Evolutionary conservation across 805 yeast species (phyloP).

Genomic region (Suhomyces kilbournensis): DNA sequence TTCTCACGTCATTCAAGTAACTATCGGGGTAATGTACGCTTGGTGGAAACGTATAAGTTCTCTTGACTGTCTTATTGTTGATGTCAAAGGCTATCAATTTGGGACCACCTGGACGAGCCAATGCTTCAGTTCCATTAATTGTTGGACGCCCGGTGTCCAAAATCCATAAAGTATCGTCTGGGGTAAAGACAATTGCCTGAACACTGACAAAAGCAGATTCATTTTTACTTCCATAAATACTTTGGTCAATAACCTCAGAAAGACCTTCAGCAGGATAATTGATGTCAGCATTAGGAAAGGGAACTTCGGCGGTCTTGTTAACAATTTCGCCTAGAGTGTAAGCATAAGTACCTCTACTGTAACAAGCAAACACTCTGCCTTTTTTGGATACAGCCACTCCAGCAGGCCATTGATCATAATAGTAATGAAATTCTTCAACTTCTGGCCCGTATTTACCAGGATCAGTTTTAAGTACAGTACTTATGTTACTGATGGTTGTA

Average conservation of each 20-base stretch:
- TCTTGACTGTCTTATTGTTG: neutral
- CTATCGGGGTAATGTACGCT: slow-evolving; percentile 1
- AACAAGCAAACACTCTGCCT: neutral
- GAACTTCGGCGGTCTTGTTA: neutral
- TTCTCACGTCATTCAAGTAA: slow-evolving; percentile 1
- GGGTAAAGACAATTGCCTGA: neutral
- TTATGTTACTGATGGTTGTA: neutral
- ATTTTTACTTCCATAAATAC: neutral
- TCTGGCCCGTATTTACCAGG: slow-evolving; percentile 1
- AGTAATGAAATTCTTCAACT: slow-evolving; percentile 1
- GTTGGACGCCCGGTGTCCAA: slow-evolving; percentile 2
- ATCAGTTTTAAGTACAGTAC: neutral
- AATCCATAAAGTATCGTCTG: slow-evolving; percentile 1
- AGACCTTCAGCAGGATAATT: neutral
- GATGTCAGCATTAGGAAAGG: neutral
- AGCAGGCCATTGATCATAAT: slow-evolving; percentile 1
- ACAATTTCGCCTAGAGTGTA: neutral
- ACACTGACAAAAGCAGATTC: neutral
- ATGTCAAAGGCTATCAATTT: slow-evolving; percentile 1
- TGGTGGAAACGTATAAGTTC: slow-evolving; percentile 1
- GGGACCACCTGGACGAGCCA: slow-evolving; percentile 1
- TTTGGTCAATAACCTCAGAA: neutral
- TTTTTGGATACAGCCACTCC: slow-evolving; percentile 1
- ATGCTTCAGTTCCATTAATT: slow-evolving; percentile 1
- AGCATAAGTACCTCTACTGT: neutral